Percentiles rank a stretch among this genome's conserved stretches.
Conservation (phyloP, 257 asterid species). For the Lavandula angustifolia region DNA sequence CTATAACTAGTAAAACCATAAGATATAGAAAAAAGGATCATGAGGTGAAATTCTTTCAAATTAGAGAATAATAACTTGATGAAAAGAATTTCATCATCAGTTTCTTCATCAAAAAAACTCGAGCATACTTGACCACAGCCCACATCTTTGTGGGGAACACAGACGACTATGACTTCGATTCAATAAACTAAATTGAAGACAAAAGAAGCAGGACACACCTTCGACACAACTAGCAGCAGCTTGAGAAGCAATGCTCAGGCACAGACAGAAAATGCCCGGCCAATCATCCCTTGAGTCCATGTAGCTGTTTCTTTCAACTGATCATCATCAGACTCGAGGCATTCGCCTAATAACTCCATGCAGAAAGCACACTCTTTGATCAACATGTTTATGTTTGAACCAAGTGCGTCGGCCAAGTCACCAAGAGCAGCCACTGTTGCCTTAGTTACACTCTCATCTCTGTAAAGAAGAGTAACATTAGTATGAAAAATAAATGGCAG, state of each 20-base stretch:
- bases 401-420: slow-evolving; percentile 83
- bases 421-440: slow-evolving; percentile 86
- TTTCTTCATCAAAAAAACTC: slow-evolving; percentile 31
- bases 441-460: slow-evolving; percentile 80
- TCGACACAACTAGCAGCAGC: slow-evolving; percentile 26
- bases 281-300: slow-evolving; percentile 93
- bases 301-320: slow-evolving; percentile 81
- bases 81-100: slow-evolving; percentile 39
- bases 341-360: slow-evolving; percentile 59
- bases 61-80: slow-evolving; percentile 26
- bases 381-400: slow-evolving; percentile 59
- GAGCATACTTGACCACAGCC: slow-evolving; percentile 27
- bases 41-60: neutral
- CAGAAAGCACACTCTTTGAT: slow-evolving; percentile 55
- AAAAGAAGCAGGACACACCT: neutral
- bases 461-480: slow-evolving; percentile 28
- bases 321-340: slow-evolving; percentile 79
- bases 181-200: slow-evolving; percentile 19
- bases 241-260: slow-evolving; percentile 44
- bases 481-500: neutral
- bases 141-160: slow-evolving; percentile 31
- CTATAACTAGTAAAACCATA: no score
- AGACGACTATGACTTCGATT: slow-evolving; percentile 21
- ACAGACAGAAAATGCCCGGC: slow-evolving; percentile 57
- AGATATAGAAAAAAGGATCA: neutral